These are phyloP conservation scores for Lophiostoma macrostomum DNA, from an alignment of 495 filamentous ascomycete species.

Conservation along the genomic window DNA sequence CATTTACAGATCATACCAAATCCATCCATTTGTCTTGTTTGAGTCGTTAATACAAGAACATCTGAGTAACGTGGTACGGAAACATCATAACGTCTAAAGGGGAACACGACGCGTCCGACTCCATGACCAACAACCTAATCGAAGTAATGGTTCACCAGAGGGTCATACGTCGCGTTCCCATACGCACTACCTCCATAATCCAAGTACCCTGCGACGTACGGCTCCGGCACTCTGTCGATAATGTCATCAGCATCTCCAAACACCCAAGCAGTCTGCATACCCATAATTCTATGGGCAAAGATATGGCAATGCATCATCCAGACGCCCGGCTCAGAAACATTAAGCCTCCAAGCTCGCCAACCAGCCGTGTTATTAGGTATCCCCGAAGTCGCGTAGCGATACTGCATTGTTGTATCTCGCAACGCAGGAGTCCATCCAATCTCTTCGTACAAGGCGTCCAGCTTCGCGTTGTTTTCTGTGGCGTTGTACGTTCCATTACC, in stretches of 20 bases:
- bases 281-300: constrained; percentile 2
- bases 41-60: too few species aligned
- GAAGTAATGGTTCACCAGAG: constrained; percentile 4
- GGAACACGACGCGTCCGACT: too few species aligned
- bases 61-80: too few species aligned
- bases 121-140: too few species aligned
- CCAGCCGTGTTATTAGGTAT: not conserved
- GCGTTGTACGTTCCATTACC: constrained; percentile 56
- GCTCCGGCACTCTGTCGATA: not conserved
- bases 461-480: constrained; percentile 49
- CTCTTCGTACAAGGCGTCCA: constrained; percentile 21
- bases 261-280: constrained; percentile 6
- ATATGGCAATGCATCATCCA: constrained; percentile 6
- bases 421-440: not conserved
- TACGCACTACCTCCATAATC: constrained; percentile 6
- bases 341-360: not conserved
- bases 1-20: too few species aligned
- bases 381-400: not conserved
- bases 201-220: constrained; percentile 2
- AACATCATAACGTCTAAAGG: too few species aligned
- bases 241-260: not conserved
- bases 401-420: not conserved
- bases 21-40: too few species aligned
- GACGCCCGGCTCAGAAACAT: not conserved
- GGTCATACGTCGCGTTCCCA: constrained; percentile 6